Evolutionary conservation across 2,329 filamentous ascomycete species (phyloP).

Genomic region (Akanthomyces dipterigenus): DNA sequence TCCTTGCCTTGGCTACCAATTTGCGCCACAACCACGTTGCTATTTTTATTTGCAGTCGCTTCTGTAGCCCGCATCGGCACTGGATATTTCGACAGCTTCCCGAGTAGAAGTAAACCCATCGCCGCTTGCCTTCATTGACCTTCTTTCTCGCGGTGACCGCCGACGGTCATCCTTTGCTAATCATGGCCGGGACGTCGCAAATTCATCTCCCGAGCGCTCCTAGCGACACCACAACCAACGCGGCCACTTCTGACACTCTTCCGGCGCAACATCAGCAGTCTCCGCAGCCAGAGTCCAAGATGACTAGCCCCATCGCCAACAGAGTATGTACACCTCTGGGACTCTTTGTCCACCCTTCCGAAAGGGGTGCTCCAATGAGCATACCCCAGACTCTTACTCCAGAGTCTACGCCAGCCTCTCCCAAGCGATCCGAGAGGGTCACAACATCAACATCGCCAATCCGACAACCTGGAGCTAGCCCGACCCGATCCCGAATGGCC

Average conservation of each 20-base stretch:
- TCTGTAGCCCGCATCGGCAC: background rate
- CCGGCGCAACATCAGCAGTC: background rate
- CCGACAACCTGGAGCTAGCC: background rate
- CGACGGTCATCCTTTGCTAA: background rate
- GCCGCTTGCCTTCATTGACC: background rate
- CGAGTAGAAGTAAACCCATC: background rate
- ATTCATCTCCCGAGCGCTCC: background rate
- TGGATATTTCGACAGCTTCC: background rate
- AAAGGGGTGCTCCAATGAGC: slow-evolving; percentile 1
- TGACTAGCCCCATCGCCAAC: slow-evolving; percentile 13
- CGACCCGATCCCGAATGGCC: background rate
- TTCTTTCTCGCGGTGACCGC: background rate
- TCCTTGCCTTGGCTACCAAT: background rate
- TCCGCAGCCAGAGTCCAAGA: background rate
- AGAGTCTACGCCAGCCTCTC: slow-evolving; percentile 4
- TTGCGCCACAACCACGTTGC: background rate
- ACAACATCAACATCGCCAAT: background rate
- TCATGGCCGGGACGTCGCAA: background rate
- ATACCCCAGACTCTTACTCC: slow-evolving; percentile 11
- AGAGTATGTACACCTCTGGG: slow-evolving; percentile 17
- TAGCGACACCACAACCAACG: background rate
- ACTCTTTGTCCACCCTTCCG: slow-evolving; percentile 14
- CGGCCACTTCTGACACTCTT: background rate
- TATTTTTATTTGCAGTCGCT: background rate
- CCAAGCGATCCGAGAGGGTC: background rate